Evolutionary conservation across 257 asterid genomes (phyloP).

Genomic region (Misopates orontium): DNA sequence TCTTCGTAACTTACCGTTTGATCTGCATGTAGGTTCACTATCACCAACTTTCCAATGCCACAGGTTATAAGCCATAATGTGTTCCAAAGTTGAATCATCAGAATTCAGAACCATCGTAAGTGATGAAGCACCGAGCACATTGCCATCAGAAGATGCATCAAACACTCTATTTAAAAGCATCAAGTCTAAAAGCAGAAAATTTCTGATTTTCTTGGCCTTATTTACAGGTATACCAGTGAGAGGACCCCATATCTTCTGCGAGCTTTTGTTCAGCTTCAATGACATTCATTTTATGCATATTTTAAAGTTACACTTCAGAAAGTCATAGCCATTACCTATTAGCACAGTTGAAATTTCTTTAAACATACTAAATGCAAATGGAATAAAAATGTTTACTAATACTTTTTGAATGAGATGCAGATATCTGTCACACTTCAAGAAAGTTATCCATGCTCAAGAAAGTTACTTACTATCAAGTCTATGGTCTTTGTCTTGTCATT

Average conservation of each 20-base stretch:
- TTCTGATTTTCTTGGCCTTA: slow-evolving; percentile 64
- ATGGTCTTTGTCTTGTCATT: slow-evolving; percentile 50
- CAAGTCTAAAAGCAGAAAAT: slow-evolving; percentile 63
- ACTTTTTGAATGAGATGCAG: no score
- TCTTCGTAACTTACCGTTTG: slow-evolving; percentile 36
- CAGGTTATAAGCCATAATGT: slow-evolving; percentile 32
- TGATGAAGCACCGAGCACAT: slow-evolving; percentile 37
- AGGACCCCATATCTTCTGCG: slow-evolving; percentile 74
- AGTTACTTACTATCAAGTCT: slow-evolving; percentile 64
- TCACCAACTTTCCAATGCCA: slow-evolving; percentile 77
- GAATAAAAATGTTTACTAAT: no score
- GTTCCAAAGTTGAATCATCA: slow-evolving; percentile 28
- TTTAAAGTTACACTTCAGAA: no score
- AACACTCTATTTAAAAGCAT: slow-evolving; percentile 44
- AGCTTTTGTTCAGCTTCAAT: slow-evolving; percentile 60
- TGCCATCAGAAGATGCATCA: slow-evolving; percentile 46
- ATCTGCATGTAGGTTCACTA: slow-evolving; percentile 52
- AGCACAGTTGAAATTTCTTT: no score
- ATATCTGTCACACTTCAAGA: neutral
- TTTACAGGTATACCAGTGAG: slow-evolving; percentile 66
- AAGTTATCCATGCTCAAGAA: neutral
- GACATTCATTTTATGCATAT: no score
- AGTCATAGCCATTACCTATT: no score
- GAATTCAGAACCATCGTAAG: slow-evolving; percentile 36
- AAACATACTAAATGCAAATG: no score